These are phyloP conservation scores for Panellus pusillus DNA, from an alignment of 768 basidiomycete genomes.

Conservation along the genomic window DNA sequence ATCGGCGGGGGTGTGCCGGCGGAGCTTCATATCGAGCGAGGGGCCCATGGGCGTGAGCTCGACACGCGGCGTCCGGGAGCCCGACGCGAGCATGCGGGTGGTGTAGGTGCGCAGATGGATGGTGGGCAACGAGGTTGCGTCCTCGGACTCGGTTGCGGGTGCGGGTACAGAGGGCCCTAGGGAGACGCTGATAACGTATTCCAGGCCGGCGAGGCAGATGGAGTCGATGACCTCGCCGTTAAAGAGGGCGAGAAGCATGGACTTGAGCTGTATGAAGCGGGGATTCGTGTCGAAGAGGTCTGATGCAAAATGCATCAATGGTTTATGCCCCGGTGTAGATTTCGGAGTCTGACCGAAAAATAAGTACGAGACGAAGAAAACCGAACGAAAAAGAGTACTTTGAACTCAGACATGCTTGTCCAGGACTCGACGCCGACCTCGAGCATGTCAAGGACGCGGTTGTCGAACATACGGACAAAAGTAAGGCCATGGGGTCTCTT, in stretches of 20 bases:
- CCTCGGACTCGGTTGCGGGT: conserved; percentile 36
- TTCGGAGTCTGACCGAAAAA: conserved; percentile 67
- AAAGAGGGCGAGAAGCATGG: conserved; percentile 87
- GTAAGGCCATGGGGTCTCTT: conserved; percentile 89
- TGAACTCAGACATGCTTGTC: conserved; percentile 77
- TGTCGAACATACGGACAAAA: conserved; percentile 85
- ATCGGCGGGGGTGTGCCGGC: conserved; percentile 75
- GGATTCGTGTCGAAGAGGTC: conserved; percentile 95
- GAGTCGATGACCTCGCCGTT: conserved; percentile 83
- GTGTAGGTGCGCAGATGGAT: conserved; percentile 91
- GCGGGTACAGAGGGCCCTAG: conserved; percentile 61
- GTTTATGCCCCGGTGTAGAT: conserved; percentile 86
- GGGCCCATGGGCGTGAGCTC: conserved; percentile 91
- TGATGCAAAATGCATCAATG: conserved; percentile 93
- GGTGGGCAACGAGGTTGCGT: conserved; percentile 60
- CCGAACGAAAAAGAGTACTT: conserved; percentile 50
- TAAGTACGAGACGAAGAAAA: neutral
- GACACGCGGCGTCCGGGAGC: conserved; percentile 76
- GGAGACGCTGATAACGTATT: conserved; percentile 84
- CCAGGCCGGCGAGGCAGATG: conserved; percentile 80
- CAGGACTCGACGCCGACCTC: conserved; percentile 88
- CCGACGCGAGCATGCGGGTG: conserved; percentile 69
- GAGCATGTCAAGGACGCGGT: conserved; percentile 88
- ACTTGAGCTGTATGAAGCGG: conserved; percentile 88
- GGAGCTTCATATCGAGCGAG: conserved; percentile 76